Percentiles rank a stretch among this genome's conserved stretches.
Conservation (phyloP, 768 basidiomycete genomes). For the Sarcodon sp. region DNA sequence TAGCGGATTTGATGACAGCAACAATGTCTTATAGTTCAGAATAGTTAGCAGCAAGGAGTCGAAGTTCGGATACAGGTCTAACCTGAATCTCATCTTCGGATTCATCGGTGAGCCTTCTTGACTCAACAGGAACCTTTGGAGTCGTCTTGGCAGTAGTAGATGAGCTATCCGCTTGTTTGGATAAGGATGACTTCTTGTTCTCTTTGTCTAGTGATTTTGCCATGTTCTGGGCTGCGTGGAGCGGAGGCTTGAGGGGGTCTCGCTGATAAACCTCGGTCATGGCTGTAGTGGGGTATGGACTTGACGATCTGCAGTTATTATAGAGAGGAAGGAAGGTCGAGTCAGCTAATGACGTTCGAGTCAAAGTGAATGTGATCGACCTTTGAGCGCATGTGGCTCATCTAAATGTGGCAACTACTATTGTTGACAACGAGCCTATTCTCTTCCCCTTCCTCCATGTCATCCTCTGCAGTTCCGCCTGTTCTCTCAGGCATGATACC, state of each 20-base stretch:
- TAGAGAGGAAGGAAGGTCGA: not conserved
- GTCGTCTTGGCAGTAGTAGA: not conserved
- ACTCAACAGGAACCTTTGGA: not conserved
- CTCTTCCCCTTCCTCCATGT: not conserved
- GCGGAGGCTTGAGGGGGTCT: not conserved
- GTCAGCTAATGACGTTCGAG: not conserved
- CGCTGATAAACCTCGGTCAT: not conserved
- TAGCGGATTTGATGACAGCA: conserved; percentile 27
- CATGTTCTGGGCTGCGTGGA: not conserved
- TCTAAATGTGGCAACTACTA: not conserved
- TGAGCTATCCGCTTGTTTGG: not conserved
- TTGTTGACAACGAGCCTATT: not conserved
- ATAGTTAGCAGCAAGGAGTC: not conserved
- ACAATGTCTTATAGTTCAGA: conserved; percentile 22
- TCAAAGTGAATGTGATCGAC: not conserved
- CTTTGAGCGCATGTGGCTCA: not conserved
- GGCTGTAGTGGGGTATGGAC: no score
- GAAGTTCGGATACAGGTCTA: conserved; percentile 4
- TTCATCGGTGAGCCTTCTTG: conserved; percentile 17
- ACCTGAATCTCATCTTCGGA: conserved; percentile 46
- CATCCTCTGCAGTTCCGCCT: not conserved
- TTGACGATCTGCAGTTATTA: not conserved
- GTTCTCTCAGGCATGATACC: conserved; percentile 31
- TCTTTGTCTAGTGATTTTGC: not conserved
- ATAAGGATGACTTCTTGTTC: not conserved